These are phyloP conservation scores for Apiotrichum laibachii DNA, from an alignment of 1,284 basidiomycete species.

Conservation along the genomic window DNA sequence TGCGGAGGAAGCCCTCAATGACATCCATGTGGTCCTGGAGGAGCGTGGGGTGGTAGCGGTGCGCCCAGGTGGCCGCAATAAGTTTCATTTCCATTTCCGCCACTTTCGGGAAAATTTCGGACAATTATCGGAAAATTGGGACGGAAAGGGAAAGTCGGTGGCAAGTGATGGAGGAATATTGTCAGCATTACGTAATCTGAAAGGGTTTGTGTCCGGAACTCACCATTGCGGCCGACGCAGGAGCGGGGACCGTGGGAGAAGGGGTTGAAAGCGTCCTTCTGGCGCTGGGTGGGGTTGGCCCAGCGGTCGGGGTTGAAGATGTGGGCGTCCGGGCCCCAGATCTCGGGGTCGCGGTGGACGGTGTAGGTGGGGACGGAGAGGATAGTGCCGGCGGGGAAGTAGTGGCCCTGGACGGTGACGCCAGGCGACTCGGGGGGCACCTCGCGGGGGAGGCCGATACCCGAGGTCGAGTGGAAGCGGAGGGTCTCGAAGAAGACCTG, in stretches of 20 bases:
- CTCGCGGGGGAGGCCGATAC: slow-evolving; percentile 75
- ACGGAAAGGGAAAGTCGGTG: no score
- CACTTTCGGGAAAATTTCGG: slow-evolving; percentile 3
- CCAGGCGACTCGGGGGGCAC: slow-evolving; percentile 54
- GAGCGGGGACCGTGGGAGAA: slow-evolving; percentile 34
- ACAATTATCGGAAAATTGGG: no score
- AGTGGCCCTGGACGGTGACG: slow-evolving; percentile 21
- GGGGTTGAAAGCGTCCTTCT: slow-evolving; percentile 28
- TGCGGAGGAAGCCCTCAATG: slow-evolving; percentile 23
- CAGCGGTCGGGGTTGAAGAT: slow-evolving; percentile 30
- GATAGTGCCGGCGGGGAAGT: slow-evolving; percentile 21
- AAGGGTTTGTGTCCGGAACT: no score
- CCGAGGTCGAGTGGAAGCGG: slow-evolving; percentile 69
- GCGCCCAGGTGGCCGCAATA: slow-evolving; percentile 20
- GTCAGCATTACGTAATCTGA: no score
- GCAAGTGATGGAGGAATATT: no score
- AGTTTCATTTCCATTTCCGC: slow-evolving; percentile 27
- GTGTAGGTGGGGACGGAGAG: slow-evolving; percentile 26
- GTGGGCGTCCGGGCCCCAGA: slow-evolving; percentile 61
- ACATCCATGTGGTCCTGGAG: slow-evolving; percentile 17
- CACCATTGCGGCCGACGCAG: slow-evolving; percentile 31
- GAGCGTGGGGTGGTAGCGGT: slow-evolving; percentile 21
- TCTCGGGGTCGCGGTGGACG: slow-evolving; percentile 56
- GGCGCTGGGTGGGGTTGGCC: slow-evolving; percentile 14
- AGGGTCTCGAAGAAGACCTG: slow-evolving; percentile 80